Percentiles rank a stretch among this genome's conserved stretches.
Conservation (phyloP, 2,329 filamentous ascomycete genomes). For the Stemphylium lycopersici region DNA sequence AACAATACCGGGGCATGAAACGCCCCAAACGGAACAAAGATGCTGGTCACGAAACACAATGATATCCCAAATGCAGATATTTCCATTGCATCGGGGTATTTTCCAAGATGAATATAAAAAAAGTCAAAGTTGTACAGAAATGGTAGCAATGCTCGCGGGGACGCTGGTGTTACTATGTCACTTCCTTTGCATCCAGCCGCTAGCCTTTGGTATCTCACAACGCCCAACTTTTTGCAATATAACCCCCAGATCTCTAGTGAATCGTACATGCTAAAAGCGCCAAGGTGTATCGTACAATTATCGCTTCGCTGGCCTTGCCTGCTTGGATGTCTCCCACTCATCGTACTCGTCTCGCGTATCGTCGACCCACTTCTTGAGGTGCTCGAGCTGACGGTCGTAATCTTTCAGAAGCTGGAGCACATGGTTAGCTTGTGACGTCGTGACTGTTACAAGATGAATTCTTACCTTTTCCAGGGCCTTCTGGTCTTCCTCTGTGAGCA, state of each 20-base stretch:
- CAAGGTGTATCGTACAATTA: constrained; percentile 11
- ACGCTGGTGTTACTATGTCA: constrained; percentile 2
- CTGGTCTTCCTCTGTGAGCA: constrained; percentile 72
- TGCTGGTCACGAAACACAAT: not conserved
- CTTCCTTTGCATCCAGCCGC: constrained; percentile 9
- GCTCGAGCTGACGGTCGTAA: constrained; percentile 78
- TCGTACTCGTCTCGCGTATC: constrained; percentile 65
- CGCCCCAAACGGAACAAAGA: not conserved
- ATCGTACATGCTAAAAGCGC: constrained; percentile 18
- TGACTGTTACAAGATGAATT: not conserved
- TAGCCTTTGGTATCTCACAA: constrained; percentile 22
- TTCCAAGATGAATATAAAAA: not conserved
- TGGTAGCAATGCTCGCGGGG: not conserved
- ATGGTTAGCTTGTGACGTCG: constrained; percentile 20
- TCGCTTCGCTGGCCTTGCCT: constrained; percentile 33
- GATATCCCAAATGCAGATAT: not conserved
- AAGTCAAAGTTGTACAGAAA: not conserved
- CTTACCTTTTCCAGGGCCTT: constrained; percentile 75
- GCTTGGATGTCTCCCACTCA: constrained; percentile 56
- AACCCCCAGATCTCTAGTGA: constrained; percentile 17
- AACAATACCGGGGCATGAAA: constrained; percentile 3
- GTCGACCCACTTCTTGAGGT: constrained; percentile 71
- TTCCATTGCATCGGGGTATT: not conserved
- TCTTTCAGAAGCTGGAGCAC: constrained; percentile 71
- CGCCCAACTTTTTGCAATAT: constrained; percentile 23